phyloP scores from a whole-genome alignment of 176 grass and related monocot genomes.

The Oryza rufipogon region DNA sequence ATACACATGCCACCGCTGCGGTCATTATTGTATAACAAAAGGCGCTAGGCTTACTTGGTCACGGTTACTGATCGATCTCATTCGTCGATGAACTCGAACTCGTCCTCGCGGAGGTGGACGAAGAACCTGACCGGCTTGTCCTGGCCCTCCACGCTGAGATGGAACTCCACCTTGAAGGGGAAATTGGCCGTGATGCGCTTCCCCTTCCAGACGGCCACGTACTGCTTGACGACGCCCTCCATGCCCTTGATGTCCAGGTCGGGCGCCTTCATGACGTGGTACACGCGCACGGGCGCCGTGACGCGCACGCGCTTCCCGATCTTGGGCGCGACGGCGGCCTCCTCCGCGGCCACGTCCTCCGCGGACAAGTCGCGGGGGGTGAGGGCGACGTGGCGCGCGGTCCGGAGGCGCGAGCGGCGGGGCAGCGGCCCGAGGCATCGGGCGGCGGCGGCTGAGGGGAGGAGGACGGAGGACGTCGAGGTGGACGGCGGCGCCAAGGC shows the following conservation, averaged over 20 bases:
- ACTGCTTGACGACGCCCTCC: constrained; percentile 94
- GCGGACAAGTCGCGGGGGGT: constrained; percentile 58
- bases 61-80: constrained; percentile 30
- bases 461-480: constrained; percentile 53
- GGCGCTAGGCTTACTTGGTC: constrained; percentile 27
- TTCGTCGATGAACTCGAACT: constrained; percentile 81
- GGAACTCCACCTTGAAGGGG: constrained; percentile 91
- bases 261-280: constrained; percentile 90
- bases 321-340: constrained; percentile 71
- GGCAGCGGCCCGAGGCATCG: constrained; percentile 3
- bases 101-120: constrained; percentile 88
- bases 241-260: constrained; percentile 87
- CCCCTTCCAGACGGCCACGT: constrained; percentile 88
- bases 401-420: constrained; percentile 18
- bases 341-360: constrained; percentile 60
- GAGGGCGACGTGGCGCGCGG: constrained; percentile 62
- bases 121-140: constrained; percentile 80
- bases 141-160: constrained; percentile 59
- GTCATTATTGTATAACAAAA: constrained; percentile 47
- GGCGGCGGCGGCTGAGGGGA: constrained; percentile 11
- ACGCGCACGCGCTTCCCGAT: constrained; percentile 83
- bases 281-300: constrained; percentile 75
- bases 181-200: constrained; percentile 88
- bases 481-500: constrained; percentile 55
- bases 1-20: constrained; percentile 46